phyloP scores from a whole-genome alignment of 129 eudicot species.

The Scalesia atractyloides region DNA sequence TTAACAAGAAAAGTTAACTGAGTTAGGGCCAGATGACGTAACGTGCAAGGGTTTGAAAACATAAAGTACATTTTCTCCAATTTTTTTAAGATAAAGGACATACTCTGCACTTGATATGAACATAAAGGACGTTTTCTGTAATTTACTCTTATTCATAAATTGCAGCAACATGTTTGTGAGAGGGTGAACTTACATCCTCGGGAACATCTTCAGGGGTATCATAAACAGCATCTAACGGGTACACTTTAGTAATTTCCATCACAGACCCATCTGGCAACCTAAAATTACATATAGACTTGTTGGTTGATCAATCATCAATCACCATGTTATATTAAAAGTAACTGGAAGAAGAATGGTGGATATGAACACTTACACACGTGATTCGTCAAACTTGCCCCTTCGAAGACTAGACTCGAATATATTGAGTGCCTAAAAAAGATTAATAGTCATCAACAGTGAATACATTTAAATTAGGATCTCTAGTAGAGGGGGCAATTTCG shows the following conservation, averaged over 20 bases:
- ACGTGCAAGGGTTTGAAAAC: too few species aligned
- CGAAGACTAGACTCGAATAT: constrained; percentile 86
- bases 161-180: background rate
- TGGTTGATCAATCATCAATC: background rate
- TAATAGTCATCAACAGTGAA: constrained; percentile 10
- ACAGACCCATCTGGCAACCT: constrained; percentile 95
- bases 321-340: background rate
- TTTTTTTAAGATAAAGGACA: too few species aligned
- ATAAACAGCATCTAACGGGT: constrained; percentile 86
- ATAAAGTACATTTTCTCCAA: too few species aligned
- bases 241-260: constrained; percentile 87
- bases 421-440: constrained; percentile 63
- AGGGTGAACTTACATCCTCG: constrained; percentile 63
- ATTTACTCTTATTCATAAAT: background rate
- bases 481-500: background rate
- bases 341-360: constrained; percentile 1
- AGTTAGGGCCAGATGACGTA: too few species aligned
- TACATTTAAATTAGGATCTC: background rate
- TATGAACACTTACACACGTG: constrained; percentile 60
- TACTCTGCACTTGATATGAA: too few species aligned
- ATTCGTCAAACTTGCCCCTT: constrained; percentile 92
- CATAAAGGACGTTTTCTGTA: too few species aligned
- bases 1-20: too few species aligned
- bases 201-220: constrained; percentile 93
- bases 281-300: constrained; percentile 22